A percentile compares a stretch with the other conserved stretches of the same genome.
Conservation (phyloP, 2,329 filamentous ascomycete genomes). For the Fusarium nematophilum region DNA sequence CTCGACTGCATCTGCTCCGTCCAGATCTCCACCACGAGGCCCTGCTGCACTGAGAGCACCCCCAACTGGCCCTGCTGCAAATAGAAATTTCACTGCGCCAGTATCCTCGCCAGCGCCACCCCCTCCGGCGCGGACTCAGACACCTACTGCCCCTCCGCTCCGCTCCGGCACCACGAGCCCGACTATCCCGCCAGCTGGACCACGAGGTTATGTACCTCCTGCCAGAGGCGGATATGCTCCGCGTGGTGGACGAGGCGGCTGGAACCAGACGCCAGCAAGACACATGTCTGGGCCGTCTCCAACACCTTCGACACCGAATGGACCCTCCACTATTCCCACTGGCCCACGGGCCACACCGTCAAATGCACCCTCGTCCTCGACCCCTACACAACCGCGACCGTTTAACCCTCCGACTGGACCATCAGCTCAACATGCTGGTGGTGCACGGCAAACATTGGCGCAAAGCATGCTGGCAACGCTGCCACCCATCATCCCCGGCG, state of each 20-base stretch:
- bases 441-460: slow-evolving; percentile 58
- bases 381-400: slow-evolving; percentile 56
- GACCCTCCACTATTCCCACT: slow-evolving; percentile 59
- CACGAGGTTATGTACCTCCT: slow-evolving; percentile 63
- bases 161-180: slow-evolving; percentile 58
- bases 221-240: slow-evolving; percentile 57
- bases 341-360: slow-evolving; percentile 55
- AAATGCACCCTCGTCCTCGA: slow-evolving; percentile 51
- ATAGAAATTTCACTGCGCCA: slow-evolving; percentile 54
- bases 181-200: slow-evolving; percentile 64
- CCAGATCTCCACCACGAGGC: slow-evolving; percentile 64
- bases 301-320: slow-evolving; percentile 54
- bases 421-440: slow-evolving; percentile 52
- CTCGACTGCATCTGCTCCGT: slow-evolving; percentile 39
- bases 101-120: slow-evolving; percentile 49
- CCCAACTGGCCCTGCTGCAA: slow-evolving; percentile 56
- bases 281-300: slow-evolving; percentile 50
- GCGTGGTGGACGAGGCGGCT: slow-evolving; percentile 60
- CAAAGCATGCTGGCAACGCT: slow-evolving; percentile 64
- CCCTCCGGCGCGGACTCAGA: slow-evolving; percentile 50
- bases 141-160: slow-evolving; percentile 47
- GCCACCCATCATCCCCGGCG: slow-evolving; percentile 64
- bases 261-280: slow-evolving; percentile 51
- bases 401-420: slow-evolving; percentile 71
- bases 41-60: slow-evolving; percentile 65